Evolutionary conservation across 1,139 yeast species (phyloP).

Genomic region (Saccharomyces pastorianus): DNA sequence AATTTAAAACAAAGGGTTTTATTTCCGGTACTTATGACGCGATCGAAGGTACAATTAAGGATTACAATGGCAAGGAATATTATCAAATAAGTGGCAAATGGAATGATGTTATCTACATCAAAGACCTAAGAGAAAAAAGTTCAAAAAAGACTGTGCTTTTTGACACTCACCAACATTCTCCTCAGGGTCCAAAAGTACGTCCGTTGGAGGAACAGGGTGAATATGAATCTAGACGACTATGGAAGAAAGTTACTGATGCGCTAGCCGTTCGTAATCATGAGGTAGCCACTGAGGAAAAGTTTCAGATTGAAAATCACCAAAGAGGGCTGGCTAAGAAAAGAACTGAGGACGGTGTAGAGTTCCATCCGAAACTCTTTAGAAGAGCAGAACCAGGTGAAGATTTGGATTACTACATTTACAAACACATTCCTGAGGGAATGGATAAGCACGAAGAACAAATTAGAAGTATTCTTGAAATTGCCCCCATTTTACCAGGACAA

Average conservation of each 20-base stretch:
- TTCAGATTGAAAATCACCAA: conserved; percentile 75
- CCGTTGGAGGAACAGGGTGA: conserved; percentile 73
- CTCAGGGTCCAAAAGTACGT: conserved; percentile 60
- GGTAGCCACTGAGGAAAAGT: conserved; percentile 85
- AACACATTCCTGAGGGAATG: conserved; percentile 30
- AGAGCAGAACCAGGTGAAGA: too few relatives aligned
- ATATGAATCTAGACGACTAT: conserved; percentile 70
- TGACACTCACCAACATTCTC: conserved; percentile 51
- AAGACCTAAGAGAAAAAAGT: conserved; percentile 41
- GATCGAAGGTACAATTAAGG: conserved; percentile 65
- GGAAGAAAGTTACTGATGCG: conserved; percentile 78
- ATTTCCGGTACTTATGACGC: conserved; percentile 89
- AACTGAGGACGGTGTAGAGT: too few relatives aligned
- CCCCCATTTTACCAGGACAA: conserved; percentile 77
- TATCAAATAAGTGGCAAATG: conserved; percentile 81
- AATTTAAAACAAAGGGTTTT: conserved; percentile 90
- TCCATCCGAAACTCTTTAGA: too few relatives aligned
- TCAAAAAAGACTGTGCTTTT: conserved; percentile 45
- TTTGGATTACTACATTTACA: too few relatives aligned
- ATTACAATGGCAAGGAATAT: conserved; percentile 45
- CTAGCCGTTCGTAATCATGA: conserved; percentile 67
- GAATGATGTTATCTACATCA: conserved; percentile 79
- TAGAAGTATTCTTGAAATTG: conserved; percentile 50
- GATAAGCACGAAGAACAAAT: conserved; percentile 43
- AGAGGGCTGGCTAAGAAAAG: conserved; percentile 45